Evolutionary conservation across 352 stramenopile species (phyloP), one percentile per base, ranked within the genome.

Genomic region (Phytophthora cactorum): DNA sequence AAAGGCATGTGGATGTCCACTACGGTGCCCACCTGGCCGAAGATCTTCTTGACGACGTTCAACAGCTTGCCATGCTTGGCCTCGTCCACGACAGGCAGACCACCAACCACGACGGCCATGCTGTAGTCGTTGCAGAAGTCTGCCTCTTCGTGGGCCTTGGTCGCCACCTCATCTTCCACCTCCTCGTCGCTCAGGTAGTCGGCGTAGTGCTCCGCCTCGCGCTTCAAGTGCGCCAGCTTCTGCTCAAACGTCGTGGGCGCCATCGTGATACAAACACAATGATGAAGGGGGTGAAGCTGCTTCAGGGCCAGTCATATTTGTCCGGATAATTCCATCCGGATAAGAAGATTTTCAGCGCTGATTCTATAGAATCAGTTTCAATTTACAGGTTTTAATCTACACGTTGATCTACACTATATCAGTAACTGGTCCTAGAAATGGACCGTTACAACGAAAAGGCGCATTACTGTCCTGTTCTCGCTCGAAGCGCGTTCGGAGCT

Each of bases 161-260:
- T 80, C 41, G 73, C 59, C 34, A 85, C 70, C 25, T 86, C 85
- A 62, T 93, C 82, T 63, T 92, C 84, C 54, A 62, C 63, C 57
- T 95, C 85, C 39, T 96, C 88, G 50, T 96, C 86, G 59, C 82
- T 92, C 50, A 96, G 54, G 72, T 91, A 96, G 56, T 96, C 88
- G 5, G 78, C 84, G 50, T 91, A 86, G 62, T 91, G 79, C 52
- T 92, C 77, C 9, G 78, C 86, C 72, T 95, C 84, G 58, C 84
- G 84, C 59, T 78, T 76, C 8, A 96, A 78, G 25, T 69, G 68
- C 70, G 82, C 81, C 55, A 96, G 74, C 70, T 91, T 90, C 71
- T 92, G 80, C 72, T 93, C 86, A 61, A 91, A 92, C 80, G 85
- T 86, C 43, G 72, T 59, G 41, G 79, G 82, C 32, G 80, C 73